phyloP scores from a whole-genome alignment of 352 stramenopile species.

The Pythium sukuiense region DNA sequence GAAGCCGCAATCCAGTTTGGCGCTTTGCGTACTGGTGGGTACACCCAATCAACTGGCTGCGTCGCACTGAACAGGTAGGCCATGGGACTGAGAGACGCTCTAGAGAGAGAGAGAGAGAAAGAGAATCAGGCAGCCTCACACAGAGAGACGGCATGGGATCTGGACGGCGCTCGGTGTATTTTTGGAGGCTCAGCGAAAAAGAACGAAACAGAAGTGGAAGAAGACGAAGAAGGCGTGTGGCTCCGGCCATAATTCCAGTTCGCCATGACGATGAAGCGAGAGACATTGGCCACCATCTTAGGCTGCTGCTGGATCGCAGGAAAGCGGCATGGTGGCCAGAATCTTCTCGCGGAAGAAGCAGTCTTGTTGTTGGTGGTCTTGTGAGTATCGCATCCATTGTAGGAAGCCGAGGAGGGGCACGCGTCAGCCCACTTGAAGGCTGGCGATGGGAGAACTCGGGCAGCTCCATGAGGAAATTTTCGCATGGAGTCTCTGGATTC shows the following conservation, averaged over 20 bases:
- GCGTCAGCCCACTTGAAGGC: not conserved
- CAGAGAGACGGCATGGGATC: not conserved
- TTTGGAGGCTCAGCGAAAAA: not conserved
- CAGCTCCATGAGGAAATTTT: not conserved
- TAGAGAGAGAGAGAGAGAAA: too few species aligned
- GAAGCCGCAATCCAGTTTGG: too few species aligned
- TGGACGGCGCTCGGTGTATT: not conserved
- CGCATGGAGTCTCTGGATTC: not conserved
- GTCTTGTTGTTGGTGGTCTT: too few species aligned
- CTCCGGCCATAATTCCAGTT: not conserved
- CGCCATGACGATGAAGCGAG: not conserved
- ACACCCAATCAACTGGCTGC: too few species aligned
- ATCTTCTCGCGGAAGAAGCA: not conserved
- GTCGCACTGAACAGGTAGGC: too few species aligned
- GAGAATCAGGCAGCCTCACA: not conserved
- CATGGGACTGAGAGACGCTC: not conserved
- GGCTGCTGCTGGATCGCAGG: not conserved
- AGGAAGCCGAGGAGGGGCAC: not conserved
- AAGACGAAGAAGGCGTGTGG: not conserved
- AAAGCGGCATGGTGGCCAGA: not conserved
- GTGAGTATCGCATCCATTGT: not conserved
- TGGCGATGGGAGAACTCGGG: not conserved
- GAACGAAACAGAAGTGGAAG: not conserved
- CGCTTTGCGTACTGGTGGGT: too few species aligned
- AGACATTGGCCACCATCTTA: not conserved